These are phyloP conservation scores for Solanum piurae DNA, from an alignment of 257 asterid species.

Conservation along the genomic window DNA sequence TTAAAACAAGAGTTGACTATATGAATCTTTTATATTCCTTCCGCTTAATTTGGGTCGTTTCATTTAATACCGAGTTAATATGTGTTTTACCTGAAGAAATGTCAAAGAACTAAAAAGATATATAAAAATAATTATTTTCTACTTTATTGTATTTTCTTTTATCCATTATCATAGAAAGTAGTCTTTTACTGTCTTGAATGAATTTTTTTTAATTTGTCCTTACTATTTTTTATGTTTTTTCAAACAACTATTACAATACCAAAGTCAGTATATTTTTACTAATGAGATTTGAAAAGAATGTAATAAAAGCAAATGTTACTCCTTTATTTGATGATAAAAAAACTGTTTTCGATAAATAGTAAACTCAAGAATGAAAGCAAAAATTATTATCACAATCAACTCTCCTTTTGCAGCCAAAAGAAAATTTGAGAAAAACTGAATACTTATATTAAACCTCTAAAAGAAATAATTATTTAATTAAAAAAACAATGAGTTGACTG, in stretches of 20 bases:
- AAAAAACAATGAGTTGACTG: background rate
- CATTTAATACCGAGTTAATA: background rate
- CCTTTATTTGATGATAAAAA: no score
- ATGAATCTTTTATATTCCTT: background rate
- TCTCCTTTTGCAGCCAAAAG: background rate
- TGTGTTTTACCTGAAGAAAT: background rate
- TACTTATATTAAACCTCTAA: background rate
- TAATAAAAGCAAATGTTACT: no score
- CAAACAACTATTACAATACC: background rate
- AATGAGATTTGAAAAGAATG: background rate
- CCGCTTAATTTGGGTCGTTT: background rate
- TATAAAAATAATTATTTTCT: background rate
- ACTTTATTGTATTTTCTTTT: background rate
- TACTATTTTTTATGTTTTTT: background rate
- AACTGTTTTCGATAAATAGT: rapidly evolving
- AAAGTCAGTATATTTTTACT: background rate
- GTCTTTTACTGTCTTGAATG: no score
- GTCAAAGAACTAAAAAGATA: background rate
- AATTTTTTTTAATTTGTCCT: no score
- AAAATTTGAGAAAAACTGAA: background rate
- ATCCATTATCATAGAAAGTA: background rate
- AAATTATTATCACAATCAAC: background rate
- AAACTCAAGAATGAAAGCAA: background rate
- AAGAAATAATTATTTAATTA: background rate
- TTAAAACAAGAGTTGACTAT: background rate